These are phyloP conservation scores for Nidularia pulvinata DNA, from an alignment of 768 basidiomycete species.

Conservation along the genomic window DNA sequence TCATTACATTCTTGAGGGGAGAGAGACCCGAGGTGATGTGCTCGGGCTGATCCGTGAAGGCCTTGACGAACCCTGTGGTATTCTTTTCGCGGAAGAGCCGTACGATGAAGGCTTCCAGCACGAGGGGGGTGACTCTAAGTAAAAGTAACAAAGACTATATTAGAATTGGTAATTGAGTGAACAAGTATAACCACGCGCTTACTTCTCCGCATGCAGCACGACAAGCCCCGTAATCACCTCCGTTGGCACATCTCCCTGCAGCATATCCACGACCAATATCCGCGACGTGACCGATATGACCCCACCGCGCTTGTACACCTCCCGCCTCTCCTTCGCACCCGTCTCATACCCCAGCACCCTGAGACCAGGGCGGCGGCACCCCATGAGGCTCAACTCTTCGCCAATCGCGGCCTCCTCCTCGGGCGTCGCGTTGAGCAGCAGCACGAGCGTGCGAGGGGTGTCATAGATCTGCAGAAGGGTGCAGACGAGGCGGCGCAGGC, in stretches of 20 bases:
- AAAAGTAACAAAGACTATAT: not conserved
- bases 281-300: conserved; percentile 91
- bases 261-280: conserved; percentile 94
- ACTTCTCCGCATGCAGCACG: conserved; percentile 92
- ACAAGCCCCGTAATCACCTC: conserved; percentile 88
- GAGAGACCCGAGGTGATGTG: conserved; percentile 91
- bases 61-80: conserved; percentile 89
- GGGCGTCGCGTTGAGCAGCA: conserved; percentile 81
- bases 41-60: conserved; percentile 97
- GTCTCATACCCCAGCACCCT: conserved; percentile 85
- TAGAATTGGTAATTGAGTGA: not conserved
- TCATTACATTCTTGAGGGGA: conserved; percentile 90
- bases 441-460: conserved; percentile 77
- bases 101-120: conserved; percentile 91
- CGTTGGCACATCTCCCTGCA: conserved; percentile 83
- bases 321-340: conserved; percentile 78
- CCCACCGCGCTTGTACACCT: conserved; percentile 86
- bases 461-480: conserved; percentile 93
- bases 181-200: conserved; percentile 6
- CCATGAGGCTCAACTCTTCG: conserved; percentile 92
- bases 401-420: conserved; percentile 93
- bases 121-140: conserved; percentile 77
- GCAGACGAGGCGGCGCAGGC: conserved; percentile 80
- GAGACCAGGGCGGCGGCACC: conserved; percentile 85
- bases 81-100: conserved; percentile 91